phyloP scores from a whole-genome alignment of 768 basidiomycete species.

The Trametopsis cervina region DNA sequence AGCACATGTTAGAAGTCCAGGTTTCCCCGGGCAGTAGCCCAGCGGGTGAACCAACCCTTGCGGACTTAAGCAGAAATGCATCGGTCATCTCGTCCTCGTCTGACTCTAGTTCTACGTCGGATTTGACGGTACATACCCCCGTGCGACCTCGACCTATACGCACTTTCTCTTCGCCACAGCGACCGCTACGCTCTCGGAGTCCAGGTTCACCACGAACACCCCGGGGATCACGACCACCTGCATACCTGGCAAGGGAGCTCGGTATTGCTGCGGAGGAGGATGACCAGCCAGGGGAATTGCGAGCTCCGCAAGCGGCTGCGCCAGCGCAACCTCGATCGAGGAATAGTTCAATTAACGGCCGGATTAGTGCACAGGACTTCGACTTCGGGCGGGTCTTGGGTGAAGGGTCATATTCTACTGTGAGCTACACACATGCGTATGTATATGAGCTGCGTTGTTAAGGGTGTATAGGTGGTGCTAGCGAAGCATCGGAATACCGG shows the following conservation, averaged over 20 bases:
- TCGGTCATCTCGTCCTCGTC: slow-evolving; percentile 69
- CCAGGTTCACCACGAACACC: slow-evolving; percentile 35
- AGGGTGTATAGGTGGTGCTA: slow-evolving; percentile 44
- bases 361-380: slow-evolving; percentile 54
- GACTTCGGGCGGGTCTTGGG: slow-evolving; percentile 69
- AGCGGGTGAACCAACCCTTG: slow-evolving; percentile 34
- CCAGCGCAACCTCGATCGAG: slow-evolving; percentile 31
- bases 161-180: slow-evolving; percentile 51
- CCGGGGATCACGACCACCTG: slow-evolving; percentile 37
- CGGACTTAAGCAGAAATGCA: slow-evolving; percentile 68
- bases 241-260: slow-evolving; percentile 54
- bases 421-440: slow-evolving; percentile 29
- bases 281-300: slow-evolving; percentile 13
- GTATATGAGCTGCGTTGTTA: background rate
- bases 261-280: slow-evolving; percentile 31
- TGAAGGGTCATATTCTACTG: slow-evolving; percentile 79
- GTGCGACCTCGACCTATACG: slow-evolving; percentile 47
- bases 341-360: slow-evolving; percentile 40
- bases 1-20: slow-evolving; percentile 32
- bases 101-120: slow-evolving; percentile 44
- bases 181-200: slow-evolving; percentile 38
- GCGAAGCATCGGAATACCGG: slow-evolving; percentile 48
- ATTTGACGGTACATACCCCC: slow-evolving; percentile 34
- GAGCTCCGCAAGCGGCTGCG: slow-evolving; percentile 16
- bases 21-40: slow-evolving; percentile 16